Evolutionary conservation across 75 land plant genomes (phyloP).

Genomic region (Picea glauca): DNA sequence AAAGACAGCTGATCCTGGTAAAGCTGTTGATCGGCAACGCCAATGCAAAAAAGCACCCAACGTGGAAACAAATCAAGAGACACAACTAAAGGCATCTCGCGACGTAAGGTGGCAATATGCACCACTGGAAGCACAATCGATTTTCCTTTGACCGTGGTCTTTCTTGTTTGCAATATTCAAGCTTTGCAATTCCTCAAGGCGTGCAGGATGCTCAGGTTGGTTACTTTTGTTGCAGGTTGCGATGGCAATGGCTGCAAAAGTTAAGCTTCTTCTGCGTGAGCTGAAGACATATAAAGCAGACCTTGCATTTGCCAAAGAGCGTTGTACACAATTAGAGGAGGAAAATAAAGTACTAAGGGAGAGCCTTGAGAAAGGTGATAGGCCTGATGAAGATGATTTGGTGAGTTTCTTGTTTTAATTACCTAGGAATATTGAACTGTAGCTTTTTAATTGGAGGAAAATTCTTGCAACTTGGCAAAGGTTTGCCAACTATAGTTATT

Average conservation of each 20-base stretch:
- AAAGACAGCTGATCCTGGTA: neutral
- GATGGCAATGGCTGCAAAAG: conserved; percentile 91
- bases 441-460: too few species aligned
- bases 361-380: conserved; percentile 53
- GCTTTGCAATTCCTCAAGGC: neutral
- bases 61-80: conserved; percentile 47
- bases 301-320: conserved; percentile 67
- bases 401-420: conserved; percentile 28
- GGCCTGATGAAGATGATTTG: conserved; percentile 86
- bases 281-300: conserved; percentile 85
- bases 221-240: conserved; percentile 57
- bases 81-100: conserved; percentile 95
- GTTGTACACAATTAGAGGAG: conserved; percentile 88
- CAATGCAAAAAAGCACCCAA: conserved; percentile 1
- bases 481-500: neutral
- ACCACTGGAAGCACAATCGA: conserved; percentile 12
- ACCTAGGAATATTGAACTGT: too few species aligned
- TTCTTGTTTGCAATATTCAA: neutral
- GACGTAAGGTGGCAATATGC: conserved; percentile 86
- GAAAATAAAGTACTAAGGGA: conserved; percentile 77
- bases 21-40: neutral
- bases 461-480: neutral
- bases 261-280: conserved; percentile 81
- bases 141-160: conserved; percentile 7
- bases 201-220: neutral